These are phyloP conservation scores for Colletotrichum filicis DNA, from an alignment of 2,329 filamentous ascomycete species.

Conservation along the genomic window DNA sequence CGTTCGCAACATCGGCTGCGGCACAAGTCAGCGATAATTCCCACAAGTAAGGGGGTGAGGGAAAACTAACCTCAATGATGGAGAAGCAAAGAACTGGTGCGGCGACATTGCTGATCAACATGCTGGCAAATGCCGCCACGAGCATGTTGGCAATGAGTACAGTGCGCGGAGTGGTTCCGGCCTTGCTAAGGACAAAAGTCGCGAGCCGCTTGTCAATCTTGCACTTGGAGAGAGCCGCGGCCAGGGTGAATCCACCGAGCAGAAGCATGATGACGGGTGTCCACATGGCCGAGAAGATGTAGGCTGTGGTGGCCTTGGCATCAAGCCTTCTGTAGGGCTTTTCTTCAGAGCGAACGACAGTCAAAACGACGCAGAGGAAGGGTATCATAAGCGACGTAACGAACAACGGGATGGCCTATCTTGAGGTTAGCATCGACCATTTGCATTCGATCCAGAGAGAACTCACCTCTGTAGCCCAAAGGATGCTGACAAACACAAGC, in stretches of 20 bases:
- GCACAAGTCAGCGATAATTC: not conserved
- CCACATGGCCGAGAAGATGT: conserved; percentile 97
- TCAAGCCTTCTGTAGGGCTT: conserved; percentile 66
- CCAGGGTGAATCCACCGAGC: conserved; percentile 94
- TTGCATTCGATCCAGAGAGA: not conserved
- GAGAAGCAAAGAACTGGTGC: conserved; percentile 97
- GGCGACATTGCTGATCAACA: conserved; percentile 99
- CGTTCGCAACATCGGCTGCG: conserved; percentile 90
- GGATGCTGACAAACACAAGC: conserved; percentile 89
- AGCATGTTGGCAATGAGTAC: conserved; percentile 99
- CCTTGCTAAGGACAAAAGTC: conserved; percentile 95
- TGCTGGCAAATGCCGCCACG: conserved; percentile 95
- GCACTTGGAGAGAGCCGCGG: conserved; percentile 94
- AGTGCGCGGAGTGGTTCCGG: conserved; percentile 87
- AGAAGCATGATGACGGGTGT: conserved; percentile 98
- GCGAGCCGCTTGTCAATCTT: conserved; percentile 98
- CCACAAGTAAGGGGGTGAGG: not conserved
- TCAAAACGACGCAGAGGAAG: conserved; percentile 88
- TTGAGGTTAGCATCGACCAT: conserved; percentile 31
- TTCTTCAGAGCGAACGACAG: conserved; percentile 83
- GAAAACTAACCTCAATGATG: conserved; percentile 82
- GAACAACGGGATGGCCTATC: conserved; percentile 90
- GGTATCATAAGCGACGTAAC: conserved; percentile 95
- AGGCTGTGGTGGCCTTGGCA: conserved; percentile 83
- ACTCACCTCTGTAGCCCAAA: conserved; percentile 94